Evolutionary conservation across 306 rosid genomes (phyloP), one percentile per base, ranked within the genome.

Genomic region (Datisca glomerata): DNA sequence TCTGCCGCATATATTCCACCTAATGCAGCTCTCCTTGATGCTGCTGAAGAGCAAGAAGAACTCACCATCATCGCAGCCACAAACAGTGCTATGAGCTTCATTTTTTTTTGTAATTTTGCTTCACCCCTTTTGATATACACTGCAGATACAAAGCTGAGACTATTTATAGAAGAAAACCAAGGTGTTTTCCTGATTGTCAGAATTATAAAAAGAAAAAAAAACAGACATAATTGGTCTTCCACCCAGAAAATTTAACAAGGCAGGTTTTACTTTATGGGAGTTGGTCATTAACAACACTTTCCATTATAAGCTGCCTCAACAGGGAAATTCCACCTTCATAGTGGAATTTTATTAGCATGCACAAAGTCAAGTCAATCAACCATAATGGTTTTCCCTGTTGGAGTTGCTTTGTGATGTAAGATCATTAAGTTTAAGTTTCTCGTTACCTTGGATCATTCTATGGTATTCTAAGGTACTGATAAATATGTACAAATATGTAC

Each of bases 1-100:
- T 65, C 76, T 55, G 63, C 71, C 20, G 72, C 71, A 41, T 52
- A 59, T 29, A 49, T 62, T 22, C 77, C 74, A 41, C 72, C 74
- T 35, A 70, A 7, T 29, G 42, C 52, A 8, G 29, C 58, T 39
- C 67, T 61, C 31, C 59, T 45, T 9, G 75, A 57, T 19, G 52
- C 72, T 7, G 60, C 73, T 32, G 47, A n/a, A n/a, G n/a, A 46
- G 58, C 46, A 25, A 33, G 49, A 15, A 18, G 42, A 53, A 44
- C 45, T 50, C 49, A 64, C 47, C 55, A 61, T 28, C 49, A 59
- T 58, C 42, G 41, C 8, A 22, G 45, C 66, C 11, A 75, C 28
- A 31, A 71, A 4, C 14, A 75, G 16, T 20, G 57, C 71, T 12
- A 61, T 4, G 52, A 61, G 43, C 79, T 69, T 72, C 84, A 72